Conservation (phyloP, 495 filamentous ascomycete genomes). For the Talaromyces liani region DNA sequence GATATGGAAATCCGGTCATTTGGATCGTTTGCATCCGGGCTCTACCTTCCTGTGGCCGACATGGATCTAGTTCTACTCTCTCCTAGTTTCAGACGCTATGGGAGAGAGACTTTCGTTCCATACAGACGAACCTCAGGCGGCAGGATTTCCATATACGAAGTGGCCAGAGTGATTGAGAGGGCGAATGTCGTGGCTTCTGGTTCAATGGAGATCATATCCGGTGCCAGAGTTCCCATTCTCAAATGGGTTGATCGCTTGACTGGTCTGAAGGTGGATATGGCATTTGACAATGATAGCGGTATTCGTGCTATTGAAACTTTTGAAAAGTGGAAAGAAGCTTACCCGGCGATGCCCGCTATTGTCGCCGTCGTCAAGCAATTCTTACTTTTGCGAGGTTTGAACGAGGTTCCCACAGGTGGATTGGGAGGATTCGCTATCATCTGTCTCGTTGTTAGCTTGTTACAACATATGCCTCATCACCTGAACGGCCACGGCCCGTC, state of each 20-base stretch:
- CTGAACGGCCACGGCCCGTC: slow-evolving; percentile 52
- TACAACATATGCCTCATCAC: slow-evolving; percentile 68
- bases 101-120: slow-evolving; percentile 35
- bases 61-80: slow-evolving; percentile 90
- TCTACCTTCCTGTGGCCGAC: slow-evolving; percentile 87
- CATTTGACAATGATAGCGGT: slow-evolving; percentile 86
- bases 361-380: slow-evolving; percentile 89
- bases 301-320: slow-evolving; percentile 73
- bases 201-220: slow-evolving; percentile 55
- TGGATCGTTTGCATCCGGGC: slow-evolving; percentile 82
- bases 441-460: slow-evolving; percentile 81
- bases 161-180: slow-evolving; percentile 43
- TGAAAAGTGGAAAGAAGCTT: slow-evolving; percentile 64
- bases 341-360: slow-evolving; percentile 74
- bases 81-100: slow-evolving; percentile 40
- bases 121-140: slow-evolving; percentile 16
- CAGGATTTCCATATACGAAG: slow-evolving; percentile 34
- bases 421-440: slow-evolving; percentile 92
- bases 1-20: slow-evolving; percentile 62
- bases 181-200: slow-evolving; percentile 40
- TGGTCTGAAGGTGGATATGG: slow-evolving; percentile 75
- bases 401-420: slow-evolving; percentile 83
- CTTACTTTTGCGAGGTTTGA: slow-evolving; percentile 76
- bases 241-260: slow-evolving; percentile 76
- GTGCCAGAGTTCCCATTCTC: slow-evolving; percentile 85